Percentiles rank a stretch among this genome's conserved stretches.
These are phyloP conservation scores for Pyrus betulifolia DNA, from an alignment of 306 rosid species.

Conservation along the genomic window DNA sequence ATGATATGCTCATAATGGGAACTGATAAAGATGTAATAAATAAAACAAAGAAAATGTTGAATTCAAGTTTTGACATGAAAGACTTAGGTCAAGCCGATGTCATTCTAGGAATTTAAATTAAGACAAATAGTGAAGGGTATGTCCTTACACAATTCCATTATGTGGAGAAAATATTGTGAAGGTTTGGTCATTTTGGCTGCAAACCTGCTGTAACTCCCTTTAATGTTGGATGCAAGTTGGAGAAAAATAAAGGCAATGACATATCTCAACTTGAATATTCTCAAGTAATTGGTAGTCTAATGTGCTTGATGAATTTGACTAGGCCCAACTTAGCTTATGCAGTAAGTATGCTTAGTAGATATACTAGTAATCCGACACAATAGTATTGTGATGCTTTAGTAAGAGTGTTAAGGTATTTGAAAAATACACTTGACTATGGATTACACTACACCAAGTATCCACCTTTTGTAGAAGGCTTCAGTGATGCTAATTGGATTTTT, in stretches of 20 bases:
- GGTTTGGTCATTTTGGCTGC: no score
- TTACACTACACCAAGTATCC: neutral
- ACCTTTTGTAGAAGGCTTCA: neutral
- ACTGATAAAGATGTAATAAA: no score
- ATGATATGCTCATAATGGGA: no score
- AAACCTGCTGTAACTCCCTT: no score
- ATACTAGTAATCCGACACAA: neutral
- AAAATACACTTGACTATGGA: neutral
- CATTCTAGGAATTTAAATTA: neutral
- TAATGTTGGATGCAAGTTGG: no score
- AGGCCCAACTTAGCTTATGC: neutral
- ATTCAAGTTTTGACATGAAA: no score
- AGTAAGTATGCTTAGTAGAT: neutral
- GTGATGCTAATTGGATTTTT: neutral
- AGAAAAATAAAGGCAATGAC: neutral
- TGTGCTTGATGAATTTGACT: neutral
- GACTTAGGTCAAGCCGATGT: neutral
- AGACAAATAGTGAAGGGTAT: no score
- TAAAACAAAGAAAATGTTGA: no score
- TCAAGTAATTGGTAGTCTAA: neutral
- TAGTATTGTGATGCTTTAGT: neutral
- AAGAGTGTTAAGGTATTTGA: neutral
- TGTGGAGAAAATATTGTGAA: no score
- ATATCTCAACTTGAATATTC: neutral
- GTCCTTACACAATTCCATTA: neutral